Evolutionary conservation across 768 basidiomycete species (phyloP), one percentile per base, ranked within the genome.

Genomic region (Paxillus ammoniavirescens): DNA sequence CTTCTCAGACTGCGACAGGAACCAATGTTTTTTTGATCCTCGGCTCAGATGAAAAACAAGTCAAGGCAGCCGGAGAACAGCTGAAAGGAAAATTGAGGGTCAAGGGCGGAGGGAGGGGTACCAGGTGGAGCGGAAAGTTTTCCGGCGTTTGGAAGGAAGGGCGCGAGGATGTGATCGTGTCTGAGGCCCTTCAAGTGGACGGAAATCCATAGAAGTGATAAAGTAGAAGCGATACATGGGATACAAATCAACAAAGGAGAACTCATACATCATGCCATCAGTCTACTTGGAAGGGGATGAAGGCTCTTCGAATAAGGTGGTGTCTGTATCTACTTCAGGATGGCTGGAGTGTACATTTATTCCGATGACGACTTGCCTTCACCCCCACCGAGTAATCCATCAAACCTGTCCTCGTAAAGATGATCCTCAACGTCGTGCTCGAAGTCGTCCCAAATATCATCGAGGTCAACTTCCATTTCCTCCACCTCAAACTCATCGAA

Each of bases 81-180:
- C 65, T 88, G 41, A 89, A 82, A 65, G 63, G 69, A 5, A 82
- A 77, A 57, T 71, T 87, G 28, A 74, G 75, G 8, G 75, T 87
- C 44, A 92, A 86, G 71, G 91, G 91, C 7, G 91, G 91, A 10
- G 89, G 90, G 4, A 90, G 87, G 62, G 89, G 87, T 2, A 59
- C 72, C 15, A 81, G 79, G 60, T 91, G 89, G 86, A 90, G 89
- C 56, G 89, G 90, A 9, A 87, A 91, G 65, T 79, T 77, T 51
- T 75, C 67, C 7, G 89, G 89, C 0, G 67, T 67, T 37, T 66
- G 67, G 65, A 69, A 56, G 44, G 48, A 45, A 30, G 53, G 65
- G 26, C 59, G 65, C 7, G 67, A 66, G 49, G 59, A 56, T 8
- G 40, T 42, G 4, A 28, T 49, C 17, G 49, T 67, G 31, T 59